These are phyloP conservation scores for Pseudogymnoascus sp. DNA, from an alignment of 2,329 filamentous ascomycete species.

Conservation along the genomic window DNA sequence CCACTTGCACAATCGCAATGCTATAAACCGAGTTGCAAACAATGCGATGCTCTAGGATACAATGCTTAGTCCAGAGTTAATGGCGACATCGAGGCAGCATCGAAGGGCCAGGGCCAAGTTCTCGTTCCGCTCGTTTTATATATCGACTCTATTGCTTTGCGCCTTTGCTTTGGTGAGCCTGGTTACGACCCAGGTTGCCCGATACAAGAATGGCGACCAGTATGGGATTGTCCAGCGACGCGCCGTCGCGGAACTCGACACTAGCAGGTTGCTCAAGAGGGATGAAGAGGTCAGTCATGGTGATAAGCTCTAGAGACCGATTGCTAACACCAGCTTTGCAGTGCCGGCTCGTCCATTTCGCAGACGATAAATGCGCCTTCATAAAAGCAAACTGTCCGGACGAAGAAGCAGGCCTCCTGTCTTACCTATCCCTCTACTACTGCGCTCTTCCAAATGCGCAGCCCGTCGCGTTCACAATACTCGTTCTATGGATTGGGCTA, in stretches of 20 bases:
- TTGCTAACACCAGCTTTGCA: constrained; percentile 28
- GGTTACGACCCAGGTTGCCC: constrained; percentile 24
- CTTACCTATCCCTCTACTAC: constrained; percentile 87
- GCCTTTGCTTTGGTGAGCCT: constrained; percentile 25
- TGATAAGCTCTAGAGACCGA: not conserved
- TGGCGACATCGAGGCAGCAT: not conserved
- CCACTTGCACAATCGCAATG: not conserved
- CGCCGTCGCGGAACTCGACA: constrained; percentile 21
- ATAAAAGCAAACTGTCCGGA: constrained; percentile 74
- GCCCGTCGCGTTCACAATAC: constrained; percentile 67
- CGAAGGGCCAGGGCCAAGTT: constrained; percentile 15
- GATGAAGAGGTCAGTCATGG: constrained; percentile 26
- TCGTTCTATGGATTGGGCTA: constrained; percentile 76
- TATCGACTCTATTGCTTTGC: constrained; percentile 26
- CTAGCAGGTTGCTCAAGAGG: constrained; percentile 21
- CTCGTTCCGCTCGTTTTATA: constrained; percentile 28
- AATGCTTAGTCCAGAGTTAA: not conserved
- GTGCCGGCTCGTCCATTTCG: constrained; percentile 73
- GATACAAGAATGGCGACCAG: constrained; percentile 22
- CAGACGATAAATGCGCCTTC: constrained; percentile 77
- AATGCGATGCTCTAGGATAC: not conserved
- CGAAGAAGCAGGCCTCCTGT: constrained; percentile 81
- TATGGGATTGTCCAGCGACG: constrained; percentile 24
- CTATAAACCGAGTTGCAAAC: not conserved
- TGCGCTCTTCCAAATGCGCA: constrained; percentile 63